Evolutionary conservation across 176 grass and related monocot genomes (phyloP).

Genomic region (Alopecurus myosuroides): DNA sequence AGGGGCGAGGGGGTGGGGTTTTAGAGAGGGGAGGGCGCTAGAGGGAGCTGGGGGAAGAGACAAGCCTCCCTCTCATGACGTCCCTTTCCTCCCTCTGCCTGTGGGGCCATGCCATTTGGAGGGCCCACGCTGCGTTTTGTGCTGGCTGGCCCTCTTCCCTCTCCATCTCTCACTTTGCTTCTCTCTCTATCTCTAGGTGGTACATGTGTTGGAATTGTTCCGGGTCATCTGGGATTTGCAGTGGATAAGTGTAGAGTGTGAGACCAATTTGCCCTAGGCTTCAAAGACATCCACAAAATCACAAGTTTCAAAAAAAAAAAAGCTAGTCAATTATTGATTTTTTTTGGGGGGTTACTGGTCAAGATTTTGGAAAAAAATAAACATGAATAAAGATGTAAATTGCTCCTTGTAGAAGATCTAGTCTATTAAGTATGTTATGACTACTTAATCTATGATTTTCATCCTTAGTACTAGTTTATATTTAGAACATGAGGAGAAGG

Average conservation of each 20-base stretch:
- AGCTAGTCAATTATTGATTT: not conserved
- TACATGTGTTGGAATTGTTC: constrained; percentile 33
- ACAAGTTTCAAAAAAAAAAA: too few relatives aligned
- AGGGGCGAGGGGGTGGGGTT: constrained; percentile 45
- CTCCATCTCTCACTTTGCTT: not conserved
- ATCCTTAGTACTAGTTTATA: not conserved
- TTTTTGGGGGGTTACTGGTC: not conserved
- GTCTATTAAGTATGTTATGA: too few relatives aligned
- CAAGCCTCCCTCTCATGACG: constrained; percentile 43
- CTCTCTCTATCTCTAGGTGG: constrained; percentile 24
- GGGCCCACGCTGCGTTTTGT: not conserved
- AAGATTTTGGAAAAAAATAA: not conserved
- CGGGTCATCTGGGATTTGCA: constrained; percentile 26
- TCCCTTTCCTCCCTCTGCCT: constrained; percentile 27
- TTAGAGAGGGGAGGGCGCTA: constrained; percentile 30
- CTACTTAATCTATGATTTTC: not conserved
- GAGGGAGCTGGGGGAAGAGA: constrained; percentile 35
- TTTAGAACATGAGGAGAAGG: not conserved
- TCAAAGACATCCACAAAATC: not conserved
- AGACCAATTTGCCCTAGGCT: constrained; percentile 27
- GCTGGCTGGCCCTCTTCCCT: not conserved
- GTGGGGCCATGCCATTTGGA: constrained; percentile 4
- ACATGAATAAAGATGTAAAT: not conserved
- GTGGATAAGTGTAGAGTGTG: not conserved
- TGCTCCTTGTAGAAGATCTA: not conserved